These are phyloP conservation scores for Sugiyamaella marilandica DNA, from an alignment of 805 yeast species.

Conservation along the genomic window DNA sequence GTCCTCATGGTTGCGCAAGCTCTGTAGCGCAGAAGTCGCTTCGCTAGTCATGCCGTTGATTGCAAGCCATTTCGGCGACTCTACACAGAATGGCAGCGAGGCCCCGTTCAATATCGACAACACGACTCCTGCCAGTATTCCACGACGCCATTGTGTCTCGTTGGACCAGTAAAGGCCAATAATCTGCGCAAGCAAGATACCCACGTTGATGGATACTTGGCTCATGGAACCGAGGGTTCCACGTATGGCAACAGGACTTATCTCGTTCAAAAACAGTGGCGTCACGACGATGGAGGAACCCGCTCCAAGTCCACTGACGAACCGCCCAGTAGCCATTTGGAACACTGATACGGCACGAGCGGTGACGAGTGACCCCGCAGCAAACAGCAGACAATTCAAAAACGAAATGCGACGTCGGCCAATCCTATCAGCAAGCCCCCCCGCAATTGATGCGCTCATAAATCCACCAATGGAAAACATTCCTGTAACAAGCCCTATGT, in stretches of 20 bases:
- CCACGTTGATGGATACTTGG: conserved; percentile 80
- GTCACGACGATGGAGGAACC: conserved; percentile 84
- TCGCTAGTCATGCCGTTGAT: conserved; percentile 42
- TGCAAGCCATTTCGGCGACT: conserved; percentile 82
- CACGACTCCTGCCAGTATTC: conserved; percentile 57
- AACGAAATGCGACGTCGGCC: conserved; percentile 60
- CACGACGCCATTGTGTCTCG: conserved; percentile 63
- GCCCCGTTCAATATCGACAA: conserved; percentile 49
- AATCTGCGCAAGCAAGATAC: conserved; percentile 75
- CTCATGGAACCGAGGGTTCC: conserved; percentile 87
- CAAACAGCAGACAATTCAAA: conserved; percentile 46
- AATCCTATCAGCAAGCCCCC: conserved; percentile 53
- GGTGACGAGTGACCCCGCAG: conserved; percentile 61
- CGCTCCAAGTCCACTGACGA: conserved; percentile 78
- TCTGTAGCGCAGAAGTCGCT: conserved; percentile 37
- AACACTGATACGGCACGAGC: conserved; percentile 43
- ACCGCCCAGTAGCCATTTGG: conserved; percentile 58
- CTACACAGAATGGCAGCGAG: conserved; percentile 43
- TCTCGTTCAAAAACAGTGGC: conserved; percentile 75
- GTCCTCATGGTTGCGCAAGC: conserved; percentile 34
- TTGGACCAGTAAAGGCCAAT: conserved; percentile 67
- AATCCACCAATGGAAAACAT: conserved; percentile 82
- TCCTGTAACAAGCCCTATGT: conserved; percentile 59
- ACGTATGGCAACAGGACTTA: conserved; percentile 60
- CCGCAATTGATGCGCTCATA: conserved; percentile 65